A percentile compares a stretch with the other conserved stretches of the same genome.
Conservation (phyloP, 1,284 basidiomycete species). For the Grifola frondosa region DNA sequence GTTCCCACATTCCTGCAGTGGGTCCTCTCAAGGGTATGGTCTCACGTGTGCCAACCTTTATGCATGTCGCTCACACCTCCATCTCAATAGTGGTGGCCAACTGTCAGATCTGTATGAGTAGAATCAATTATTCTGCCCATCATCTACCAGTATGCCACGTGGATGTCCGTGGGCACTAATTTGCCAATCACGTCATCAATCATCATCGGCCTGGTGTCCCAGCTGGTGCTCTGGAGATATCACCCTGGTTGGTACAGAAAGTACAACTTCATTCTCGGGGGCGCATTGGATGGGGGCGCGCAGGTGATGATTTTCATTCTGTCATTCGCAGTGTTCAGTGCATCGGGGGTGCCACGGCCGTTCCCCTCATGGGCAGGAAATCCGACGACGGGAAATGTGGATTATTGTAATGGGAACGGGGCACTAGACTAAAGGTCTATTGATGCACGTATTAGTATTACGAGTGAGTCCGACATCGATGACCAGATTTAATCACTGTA, state of each 20-base stretch:
- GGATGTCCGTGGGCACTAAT: slow-evolving; percentile 49
- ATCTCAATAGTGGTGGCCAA: slow-evolving; percentile 43
- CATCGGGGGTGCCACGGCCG: slow-evolving; percentile 47
- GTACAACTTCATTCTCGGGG: slow-evolving; percentile 70
- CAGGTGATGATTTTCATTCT: slow-evolving; percentile 69
- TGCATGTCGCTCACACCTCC: slow-evolving; percentile 3
- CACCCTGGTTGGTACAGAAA: slow-evolving; percentile 57
- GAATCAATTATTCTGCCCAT: slow-evolving; percentile 52
- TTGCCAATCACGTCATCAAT: slow-evolving; percentile 50
- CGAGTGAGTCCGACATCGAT: too few relatives aligned
- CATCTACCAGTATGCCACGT: slow-evolving; percentile 50
- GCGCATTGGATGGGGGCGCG: slow-evolving; percentile 66
- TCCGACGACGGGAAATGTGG: slow-evolving; percentile 50
- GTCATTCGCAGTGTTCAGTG: slow-evolving; percentile 69
- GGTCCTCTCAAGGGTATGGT: slow-evolving; percentile 46
- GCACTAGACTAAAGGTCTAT: slow-evolving; percentile 37
- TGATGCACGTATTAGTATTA: too few relatives aligned
- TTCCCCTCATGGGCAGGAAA: slow-evolving; percentile 63
- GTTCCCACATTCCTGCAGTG: slow-evolving; percentile 50
- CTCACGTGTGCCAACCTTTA: background rate
- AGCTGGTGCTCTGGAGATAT: slow-evolving; percentile 56
- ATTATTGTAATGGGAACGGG: slow-evolving; percentile 60
- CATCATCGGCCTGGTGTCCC: slow-evolving; percentile 55
- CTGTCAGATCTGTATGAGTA: slow-evolving; percentile 47
- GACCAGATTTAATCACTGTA: too few relatives aligned